Base-by-base conservation (phyloP, 495 filamentous ascomycete genomes). In the Tuber umbilicatum region DNA sequence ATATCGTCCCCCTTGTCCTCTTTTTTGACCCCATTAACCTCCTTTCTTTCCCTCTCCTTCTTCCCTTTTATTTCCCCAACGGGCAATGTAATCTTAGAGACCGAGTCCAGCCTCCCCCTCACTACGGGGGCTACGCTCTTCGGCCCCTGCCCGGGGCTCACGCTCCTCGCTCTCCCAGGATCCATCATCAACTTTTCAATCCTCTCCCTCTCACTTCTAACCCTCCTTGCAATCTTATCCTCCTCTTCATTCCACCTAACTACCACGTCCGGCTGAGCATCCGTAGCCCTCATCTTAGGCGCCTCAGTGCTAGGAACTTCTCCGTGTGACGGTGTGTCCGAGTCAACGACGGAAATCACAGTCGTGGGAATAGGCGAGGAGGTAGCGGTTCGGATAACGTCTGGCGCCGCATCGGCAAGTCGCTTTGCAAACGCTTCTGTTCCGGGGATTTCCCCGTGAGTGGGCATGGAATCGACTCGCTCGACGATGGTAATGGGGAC, bases 241-340 rank as follows among this genome's bases (percentile, higher is more conserved):
- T 72, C 81, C 70, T 76, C 76, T 39, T 83, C 81, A 75, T 78
- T 83, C 50, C 83, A 84, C 73, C 84, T 79, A 45, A 87, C 87
- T n/a, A 84, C 83, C 38, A 89, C 80, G 82, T 97, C 95, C 19
- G 95, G 95, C 55, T 90, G 87, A 39, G 94, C 94, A 86, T 98
- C 94, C 31, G 88, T 90, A 78, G 89, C 89, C 72, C 93, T 89
- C 83, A 90, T 85, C 71, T 90, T 85, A 82, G 93, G 91, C 69
- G 92, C 93, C 69, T 87, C 84, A 4, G 94, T 97, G 23, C 94
- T 94, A 35, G 94, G 94, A 35, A 97, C 87, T 78, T 97, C 94
- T 31, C 94, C 94, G 84, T 96, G n/a, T 40, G 72, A 74, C 21
- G 76, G 72, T 35, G 55, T 72, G 38, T 74, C 77, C 21, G 38